Evolutionary conservation across 331 rosid genomes (phyloP).

Genomic region (Stylosanthes scabra): DNA sequence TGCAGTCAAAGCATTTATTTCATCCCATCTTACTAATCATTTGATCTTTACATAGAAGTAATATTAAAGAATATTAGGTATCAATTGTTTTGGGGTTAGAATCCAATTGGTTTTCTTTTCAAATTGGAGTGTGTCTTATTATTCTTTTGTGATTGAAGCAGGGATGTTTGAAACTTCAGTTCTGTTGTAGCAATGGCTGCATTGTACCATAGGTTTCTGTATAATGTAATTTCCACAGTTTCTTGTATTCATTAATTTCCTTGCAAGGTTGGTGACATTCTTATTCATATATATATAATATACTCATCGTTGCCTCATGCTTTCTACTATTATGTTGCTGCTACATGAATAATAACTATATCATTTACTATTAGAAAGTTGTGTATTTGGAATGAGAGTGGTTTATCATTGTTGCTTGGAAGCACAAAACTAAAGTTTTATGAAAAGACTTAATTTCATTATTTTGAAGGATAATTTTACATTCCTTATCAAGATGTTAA

Average conservation of each 20-base stretch:
- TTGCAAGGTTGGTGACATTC: constrained; percentile 13
- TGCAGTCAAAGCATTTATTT: neutral
- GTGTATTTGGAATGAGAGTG: constrained; percentile 26
- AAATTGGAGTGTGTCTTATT: constrained; percentile 5
- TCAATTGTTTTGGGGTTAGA: constrained; percentile 27
- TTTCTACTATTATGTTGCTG: constrained; percentile 22
- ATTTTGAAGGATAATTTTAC: neutral
- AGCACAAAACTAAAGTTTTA: neutral
- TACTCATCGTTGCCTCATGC: neutral
- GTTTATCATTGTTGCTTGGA: neutral
- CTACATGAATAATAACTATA: neutral
- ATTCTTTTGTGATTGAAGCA: constrained; percentile 12
- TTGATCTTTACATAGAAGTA: constrained; percentile 7
- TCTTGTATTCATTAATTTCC: constrained; percentile 22
- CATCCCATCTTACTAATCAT: neutral
- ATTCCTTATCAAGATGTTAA: too few species aligned
- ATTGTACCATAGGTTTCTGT: constrained; percentile 24
- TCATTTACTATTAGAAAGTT: constrained; percentile 1
- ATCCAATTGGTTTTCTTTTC: constrained; percentile 21
- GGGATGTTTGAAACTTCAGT: constrained; percentile 1
- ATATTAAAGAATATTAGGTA: neutral
- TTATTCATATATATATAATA: constrained; percentile 29
- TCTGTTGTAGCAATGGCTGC: constrained; percentile 13
- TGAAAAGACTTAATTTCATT: neutral
- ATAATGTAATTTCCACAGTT: constrained; percentile 8